phyloP scores from a whole-genome alignment of 2,329 filamentous ascomycete genomes.

The Pyrenophora seminiperda region DNA sequence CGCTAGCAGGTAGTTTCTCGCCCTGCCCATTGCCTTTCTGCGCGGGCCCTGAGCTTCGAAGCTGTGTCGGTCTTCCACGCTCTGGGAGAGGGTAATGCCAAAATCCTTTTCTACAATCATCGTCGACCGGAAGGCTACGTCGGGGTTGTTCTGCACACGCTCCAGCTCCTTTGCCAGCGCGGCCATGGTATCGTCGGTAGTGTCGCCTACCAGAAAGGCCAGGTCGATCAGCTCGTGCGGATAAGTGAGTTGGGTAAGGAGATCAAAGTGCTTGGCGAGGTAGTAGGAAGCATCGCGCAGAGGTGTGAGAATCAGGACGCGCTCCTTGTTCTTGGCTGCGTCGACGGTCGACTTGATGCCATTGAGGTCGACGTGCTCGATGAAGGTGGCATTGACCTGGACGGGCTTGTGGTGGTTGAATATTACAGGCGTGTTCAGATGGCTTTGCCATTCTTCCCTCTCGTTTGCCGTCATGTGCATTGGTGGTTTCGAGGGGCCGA shows the following conservation, averaged over 20 bases:
- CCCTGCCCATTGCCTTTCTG: conserved; percentile 85
- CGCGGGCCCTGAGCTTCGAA: conserved; percentile 88
- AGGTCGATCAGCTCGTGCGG: conserved; percentile 95
- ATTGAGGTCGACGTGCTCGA: conserved; percentile 84
- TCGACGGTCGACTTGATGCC: conserved; percentile 78
- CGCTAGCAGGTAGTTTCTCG: conserved; percentile 88
- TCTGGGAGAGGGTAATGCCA: conserved; percentile 73
- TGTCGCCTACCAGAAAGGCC: conserved; percentile 92
- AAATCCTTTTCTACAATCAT: conserved; percentile 93
- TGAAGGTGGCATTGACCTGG: conserved; percentile 79
- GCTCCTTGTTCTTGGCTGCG: conserved; percentile 79
- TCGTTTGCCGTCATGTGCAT: conserved; percentile 95
- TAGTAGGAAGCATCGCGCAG: conserved; percentile 85
- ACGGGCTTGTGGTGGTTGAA: conserved; percentile 95
- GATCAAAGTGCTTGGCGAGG: conserved; percentile 89
- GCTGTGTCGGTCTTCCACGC: conserved; percentile 80
- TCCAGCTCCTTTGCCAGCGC: conserved; percentile 83
- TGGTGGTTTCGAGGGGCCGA: conserved; percentile 91
- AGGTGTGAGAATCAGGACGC: conserved; percentile 88
- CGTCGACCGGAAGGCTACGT: conserved; percentile 84
- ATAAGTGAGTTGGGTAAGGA: conserved; percentile 86
- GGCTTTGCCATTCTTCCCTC: conserved; percentile 83
- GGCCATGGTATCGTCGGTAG: conserved; percentile 87
- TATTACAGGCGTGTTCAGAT: conserved; percentile 88
- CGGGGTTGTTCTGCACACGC: conserved; percentile 78